Conservation (phyloP, 495 filamentous ascomycete species). For the Sordaria brevicollis region DNA sequence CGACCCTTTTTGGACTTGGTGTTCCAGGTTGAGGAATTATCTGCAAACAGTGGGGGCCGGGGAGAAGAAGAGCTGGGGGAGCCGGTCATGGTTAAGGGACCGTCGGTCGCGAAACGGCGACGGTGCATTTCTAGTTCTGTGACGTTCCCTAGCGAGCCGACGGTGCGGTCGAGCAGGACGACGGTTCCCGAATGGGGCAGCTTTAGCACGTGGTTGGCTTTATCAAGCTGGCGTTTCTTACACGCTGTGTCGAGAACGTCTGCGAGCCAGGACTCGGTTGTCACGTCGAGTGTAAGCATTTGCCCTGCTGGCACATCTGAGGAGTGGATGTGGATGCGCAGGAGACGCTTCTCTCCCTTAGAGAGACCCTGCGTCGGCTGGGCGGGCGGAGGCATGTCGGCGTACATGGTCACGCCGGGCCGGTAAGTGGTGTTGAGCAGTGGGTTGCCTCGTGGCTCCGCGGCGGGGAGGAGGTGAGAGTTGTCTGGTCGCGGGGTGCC, state of each 20-base stretch:
- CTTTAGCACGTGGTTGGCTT: conserved; percentile 79
- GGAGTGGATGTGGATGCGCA: conserved; percentile 69
- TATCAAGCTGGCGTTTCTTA: conserved; percentile 80
- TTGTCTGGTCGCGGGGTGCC: conserved; percentile 35
- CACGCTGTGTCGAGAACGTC: conserved; percentile 90
- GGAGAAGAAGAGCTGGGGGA: conserved; percentile 75
- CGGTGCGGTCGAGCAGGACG: conserved; percentile 71
- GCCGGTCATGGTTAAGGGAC: conserved; percentile 61
- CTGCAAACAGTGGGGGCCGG: conserved; percentile 61
- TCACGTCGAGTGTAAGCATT: conserved; percentile 70
- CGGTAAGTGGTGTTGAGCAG: conserved; percentile 48
- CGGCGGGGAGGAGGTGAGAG: conserved; percentile 14
- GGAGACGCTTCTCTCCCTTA: conserved; percentile 70
- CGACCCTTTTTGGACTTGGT: conserved; percentile 46
- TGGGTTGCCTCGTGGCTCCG: conserved; percentile 43
- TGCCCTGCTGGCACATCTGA: conserved; percentile 51
- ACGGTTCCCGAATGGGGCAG: conserved; percentile 76
- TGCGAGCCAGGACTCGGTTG: conserved; percentile 87
- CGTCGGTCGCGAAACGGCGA: conserved; percentile 74
- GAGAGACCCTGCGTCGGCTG: conserved; percentile 39
- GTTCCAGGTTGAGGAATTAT: conserved; percentile 47
- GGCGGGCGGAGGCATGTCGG: conserved; percentile 53
- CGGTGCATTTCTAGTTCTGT: conserved; percentile 79
- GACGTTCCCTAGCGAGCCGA: conserved; percentile 76
- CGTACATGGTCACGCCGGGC: conserved; percentile 43